Base-by-base conservation (phyloP, 2,329 filamentous ascomycete species). In the Remersonia thermophila region DNA sequence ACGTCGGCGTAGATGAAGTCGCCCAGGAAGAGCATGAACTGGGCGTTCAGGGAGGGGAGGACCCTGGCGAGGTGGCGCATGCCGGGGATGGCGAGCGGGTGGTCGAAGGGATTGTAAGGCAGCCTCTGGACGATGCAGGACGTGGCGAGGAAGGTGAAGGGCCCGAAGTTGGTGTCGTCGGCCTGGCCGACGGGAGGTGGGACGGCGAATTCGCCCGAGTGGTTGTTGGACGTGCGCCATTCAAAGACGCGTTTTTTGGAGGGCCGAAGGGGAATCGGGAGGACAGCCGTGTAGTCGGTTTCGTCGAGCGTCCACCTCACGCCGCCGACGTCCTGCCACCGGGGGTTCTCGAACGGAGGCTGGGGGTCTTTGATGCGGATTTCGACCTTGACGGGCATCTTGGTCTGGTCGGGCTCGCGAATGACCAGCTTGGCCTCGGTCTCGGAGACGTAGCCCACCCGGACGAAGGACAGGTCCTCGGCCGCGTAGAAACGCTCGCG, bases 1-100 rank as follows among this genome's bases (percentile, higher is more conserved):
- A 96, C 89, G 51, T 98, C 91, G 26, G 84, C 72, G 53, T 93
- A 93, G 53, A 93, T 89, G 54, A 91, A 93, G 51, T 93, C 84
- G 26, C 85, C 84, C 0, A 93, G 66, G 58, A 83, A 83, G n/a
- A 83, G 62, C 78, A 83, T 81, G 47, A 83, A 82, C 47, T 87
- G 82, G 0, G 83, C 78, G 18, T 78, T 69, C 4, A 96, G 61
- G 6, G 71, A 67, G 0, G 77, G 77, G 4, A 96, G 63, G 30
- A 79, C 71, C n/a, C 72, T 67, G 2, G 83, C 80, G 37, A 98
- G 68, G 47, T 85, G 68, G 36, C 73, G 75, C 51, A 95, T 72
- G 1, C 91, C 91, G 0, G 80, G 80, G 31, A 95, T 82, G 9
- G 80, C 71, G 3, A 96, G 67, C 0, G 89, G 75, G 53, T 95